Evolutionary conservation across 2,329 filamentous ascomycete genomes (phyloP).

Genomic region (Arthrobotrys iridis): DNA sequence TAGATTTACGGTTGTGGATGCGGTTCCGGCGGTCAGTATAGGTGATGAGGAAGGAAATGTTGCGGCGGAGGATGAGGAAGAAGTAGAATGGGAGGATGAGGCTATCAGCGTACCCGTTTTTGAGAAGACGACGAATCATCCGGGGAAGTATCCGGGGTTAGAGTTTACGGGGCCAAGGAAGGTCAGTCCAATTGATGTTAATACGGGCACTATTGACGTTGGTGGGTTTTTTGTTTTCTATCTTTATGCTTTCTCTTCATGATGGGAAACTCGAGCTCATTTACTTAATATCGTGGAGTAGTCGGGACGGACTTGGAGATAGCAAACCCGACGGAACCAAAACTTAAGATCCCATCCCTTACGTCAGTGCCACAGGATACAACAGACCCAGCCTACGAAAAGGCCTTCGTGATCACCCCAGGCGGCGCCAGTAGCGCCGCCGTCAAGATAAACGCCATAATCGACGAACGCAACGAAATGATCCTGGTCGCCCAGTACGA

Average conservation of each 20-base stretch:
- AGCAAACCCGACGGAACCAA: too few species aligned
- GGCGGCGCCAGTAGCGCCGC: neutral
- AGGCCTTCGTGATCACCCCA: constrained; percentile 24
- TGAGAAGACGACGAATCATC: neutral
- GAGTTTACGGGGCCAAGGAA: constrained; percentile 13
- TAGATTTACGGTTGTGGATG: neutral
- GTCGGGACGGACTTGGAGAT: neutral
- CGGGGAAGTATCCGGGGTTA: neutral
- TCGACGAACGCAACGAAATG: neutral
- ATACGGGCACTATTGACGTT: neutral
- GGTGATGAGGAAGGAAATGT: constrained; percentile 24
- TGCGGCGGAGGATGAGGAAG: constrained; percentile 12
- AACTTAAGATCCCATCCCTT: neutral
- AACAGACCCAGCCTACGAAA: neutral
- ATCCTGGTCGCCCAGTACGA: constrained; percentile 22
- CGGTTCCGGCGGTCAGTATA: neutral
- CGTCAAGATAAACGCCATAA: constrained; percentile 25
- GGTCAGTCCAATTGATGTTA: constrained; percentile 7
- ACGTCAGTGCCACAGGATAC: constrained; percentile 14
- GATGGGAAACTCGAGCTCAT: too few species aligned
- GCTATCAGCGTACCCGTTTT: constrained; percentile 23
- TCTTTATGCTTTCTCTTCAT: neutral
- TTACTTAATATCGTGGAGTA: neutral
- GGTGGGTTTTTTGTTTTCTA: too few species aligned
- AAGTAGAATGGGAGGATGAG: too few species aligned